Conservation (phyloP, 345 rosid genomes). For the Dipteronia sinensis region DNA sequence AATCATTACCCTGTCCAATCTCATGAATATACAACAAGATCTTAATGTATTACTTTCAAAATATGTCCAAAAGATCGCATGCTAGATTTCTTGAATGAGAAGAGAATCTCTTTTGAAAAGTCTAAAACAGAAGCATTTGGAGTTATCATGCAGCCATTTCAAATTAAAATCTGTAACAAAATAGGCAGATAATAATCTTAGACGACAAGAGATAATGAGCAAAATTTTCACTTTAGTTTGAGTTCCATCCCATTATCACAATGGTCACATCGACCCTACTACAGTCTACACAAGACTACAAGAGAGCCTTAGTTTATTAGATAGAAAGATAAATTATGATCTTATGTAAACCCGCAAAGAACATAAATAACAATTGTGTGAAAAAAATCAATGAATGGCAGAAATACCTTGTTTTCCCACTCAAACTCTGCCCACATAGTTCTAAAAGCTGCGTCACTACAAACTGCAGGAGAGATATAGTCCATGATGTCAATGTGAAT, state of each 20-base stretch:
- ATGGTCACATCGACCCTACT: neutral
- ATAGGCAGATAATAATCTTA: neutral
- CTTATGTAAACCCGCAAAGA: neutral
- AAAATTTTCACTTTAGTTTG: neutral
- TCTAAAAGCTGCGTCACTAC: constrained; percentile 88
- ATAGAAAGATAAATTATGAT: neutral
- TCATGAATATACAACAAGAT: neutral
- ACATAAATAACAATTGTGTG: neutral
- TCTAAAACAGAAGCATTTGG: neutral
- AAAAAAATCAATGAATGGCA: neutral
- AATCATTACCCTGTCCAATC: neutral
- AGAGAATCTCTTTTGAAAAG: neutral
- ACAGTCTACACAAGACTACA: neutral
- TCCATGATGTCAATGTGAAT: constrained; percentile 97
- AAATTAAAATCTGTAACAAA: neutral
- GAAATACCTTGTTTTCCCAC: constrained; percentile 95
- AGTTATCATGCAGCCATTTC: too few species aligned
- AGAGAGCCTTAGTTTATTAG: neutral
- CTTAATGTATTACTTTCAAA: neutral
- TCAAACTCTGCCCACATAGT: constrained; percentile 99
- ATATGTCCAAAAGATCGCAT: neutral
- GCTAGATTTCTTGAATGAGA: neutral
- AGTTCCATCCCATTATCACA: neutral
- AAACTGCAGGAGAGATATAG: constrained; percentile 92
- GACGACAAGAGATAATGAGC: neutral